phyloP scores from a whole-genome alignment of 805 yeast genomes.

The Candida dajiaensis region DNA sequence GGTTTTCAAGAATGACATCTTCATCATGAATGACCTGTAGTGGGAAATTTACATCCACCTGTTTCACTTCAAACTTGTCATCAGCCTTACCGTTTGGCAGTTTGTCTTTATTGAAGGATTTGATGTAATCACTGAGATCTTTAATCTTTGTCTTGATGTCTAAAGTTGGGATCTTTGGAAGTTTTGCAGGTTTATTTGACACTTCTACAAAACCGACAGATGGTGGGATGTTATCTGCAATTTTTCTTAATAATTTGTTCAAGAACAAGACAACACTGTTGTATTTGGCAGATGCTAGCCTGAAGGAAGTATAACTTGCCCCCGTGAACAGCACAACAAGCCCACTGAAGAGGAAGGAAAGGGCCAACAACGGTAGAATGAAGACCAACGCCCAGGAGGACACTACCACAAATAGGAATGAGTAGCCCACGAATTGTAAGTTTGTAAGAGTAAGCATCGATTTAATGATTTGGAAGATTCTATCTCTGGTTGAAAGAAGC shows the following conservation, averaged over 20 bases:
- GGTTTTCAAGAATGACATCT: neutral
- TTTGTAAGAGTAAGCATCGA: conserved; percentile 13
- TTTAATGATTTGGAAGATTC: neutral
- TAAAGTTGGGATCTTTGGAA: conserved; percentile 1
- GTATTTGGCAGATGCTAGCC: conserved; percentile 21
- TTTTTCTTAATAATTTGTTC: conserved; percentile 19
- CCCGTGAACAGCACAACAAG: conserved; percentile 22
- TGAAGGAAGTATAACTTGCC: conserved; percentile 21
- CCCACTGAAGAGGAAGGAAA: conserved; percentile 22
- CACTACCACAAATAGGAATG: conserved; percentile 12
- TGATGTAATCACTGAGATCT: neutral
- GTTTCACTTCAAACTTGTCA: neutral
- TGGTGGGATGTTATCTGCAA: conserved; percentile 25
- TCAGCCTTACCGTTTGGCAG: neutral
- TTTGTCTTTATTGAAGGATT: neutral
- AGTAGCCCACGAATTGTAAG: conserved; percentile 14
- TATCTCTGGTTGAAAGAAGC: neutral
- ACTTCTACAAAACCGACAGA: conserved; percentile 23
- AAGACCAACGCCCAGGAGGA: conserved; percentile 12
- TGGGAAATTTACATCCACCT: neutral
- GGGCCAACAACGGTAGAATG: conserved; percentile 18
- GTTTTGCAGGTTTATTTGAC: neutral
- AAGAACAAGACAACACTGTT: conserved; percentile 21
- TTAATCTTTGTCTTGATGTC: neutral
- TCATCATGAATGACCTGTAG: neutral